phyloP scores from a whole-genome alignment of 441 rosid genomes.

The Eruca vesicaria region DNA sequence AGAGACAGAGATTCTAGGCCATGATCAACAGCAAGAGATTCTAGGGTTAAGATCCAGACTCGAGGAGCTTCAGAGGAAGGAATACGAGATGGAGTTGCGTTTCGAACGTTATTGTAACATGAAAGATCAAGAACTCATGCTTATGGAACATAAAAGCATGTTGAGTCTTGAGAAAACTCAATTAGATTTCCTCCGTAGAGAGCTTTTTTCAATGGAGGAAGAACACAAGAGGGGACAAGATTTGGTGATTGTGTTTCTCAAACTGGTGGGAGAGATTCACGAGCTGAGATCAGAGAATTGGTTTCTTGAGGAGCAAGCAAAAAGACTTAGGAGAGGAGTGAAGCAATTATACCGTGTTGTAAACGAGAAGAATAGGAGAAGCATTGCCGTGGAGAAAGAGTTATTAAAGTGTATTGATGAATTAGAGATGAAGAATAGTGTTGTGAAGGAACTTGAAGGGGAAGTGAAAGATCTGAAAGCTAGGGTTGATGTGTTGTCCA shows the following conservation, averaged over 20 bases:
- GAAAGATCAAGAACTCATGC: conserved; percentile 58
- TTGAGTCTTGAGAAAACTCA: conserved; percentile 42
- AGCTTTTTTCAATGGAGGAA: conserved; percentile 46
- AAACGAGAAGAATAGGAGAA: conserved; percentile 39
- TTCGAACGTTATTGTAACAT: conserved; percentile 47
- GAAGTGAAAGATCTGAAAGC: conserved; percentile 41
- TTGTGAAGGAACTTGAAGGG: conserved; percentile 43
- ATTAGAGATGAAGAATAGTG: conserved; percentile 32
- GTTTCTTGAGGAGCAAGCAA: conserved; percentile 47
- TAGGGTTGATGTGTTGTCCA: conserved; percentile 24
- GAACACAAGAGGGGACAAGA: conserved; percentile 45
- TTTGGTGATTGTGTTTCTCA: conserved; percentile 40
- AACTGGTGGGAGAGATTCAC: conserved; percentile 40
- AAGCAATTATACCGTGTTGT: conserved; percentile 36
- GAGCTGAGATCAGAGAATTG: conserved; percentile 40
- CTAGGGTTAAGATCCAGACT: conserved; percentile 36
- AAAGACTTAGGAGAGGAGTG: conserved; percentile 44
- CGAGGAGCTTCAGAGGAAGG: conserved; percentile 54
- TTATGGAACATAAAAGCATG: conserved; percentile 50
- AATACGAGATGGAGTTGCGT: conserved; percentile 38
- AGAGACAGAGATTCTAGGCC: conserved; percentile 22
- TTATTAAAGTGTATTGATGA: conserved; percentile 31
- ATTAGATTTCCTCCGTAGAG: conserved; percentile 46
- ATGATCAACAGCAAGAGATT: conserved; percentile 38
- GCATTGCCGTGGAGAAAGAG: conserved; percentile 41